A percentile compares a stretch with the other conserved stretches of the same genome.
Conservation (phyloP, 2,329 filamentous ascomycete species). For the Fusarium napiforme region DNA sequence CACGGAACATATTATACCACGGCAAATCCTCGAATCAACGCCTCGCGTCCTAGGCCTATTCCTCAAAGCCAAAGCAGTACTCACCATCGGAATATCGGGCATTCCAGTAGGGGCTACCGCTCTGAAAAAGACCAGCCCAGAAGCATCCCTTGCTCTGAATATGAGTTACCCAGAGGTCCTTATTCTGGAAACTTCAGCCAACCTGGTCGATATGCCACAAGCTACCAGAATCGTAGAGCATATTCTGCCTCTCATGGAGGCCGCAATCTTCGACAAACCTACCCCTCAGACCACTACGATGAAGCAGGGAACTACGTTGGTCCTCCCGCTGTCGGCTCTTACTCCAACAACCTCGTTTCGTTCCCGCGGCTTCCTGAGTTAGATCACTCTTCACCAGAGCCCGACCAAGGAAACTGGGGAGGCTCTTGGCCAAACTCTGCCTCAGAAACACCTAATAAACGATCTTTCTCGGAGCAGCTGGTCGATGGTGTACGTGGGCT, state of each 20-base stretch:
- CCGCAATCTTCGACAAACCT: conserved; percentile 19
- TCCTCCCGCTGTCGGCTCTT: conserved; percentile 4
- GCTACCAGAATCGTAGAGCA: conserved; percentile 18
- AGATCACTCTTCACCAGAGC: conserved; percentile 7
- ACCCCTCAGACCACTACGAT: conserved; percentile 30
- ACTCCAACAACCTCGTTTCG: conserved; percentile 9
- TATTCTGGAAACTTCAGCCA: conserved; percentile 27
- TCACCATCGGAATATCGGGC: background rate
- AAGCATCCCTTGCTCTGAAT: conserved; percentile 4
- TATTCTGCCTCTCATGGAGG: conserved; percentile 16
- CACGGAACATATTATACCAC: conserved; percentile 17
- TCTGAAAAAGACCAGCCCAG: background rate
- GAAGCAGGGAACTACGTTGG: conserved; percentile 26
- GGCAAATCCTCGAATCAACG: background rate
- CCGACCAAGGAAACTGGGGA: background rate
- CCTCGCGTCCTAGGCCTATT: conserved; percentile 1
- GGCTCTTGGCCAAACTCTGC: background rate
- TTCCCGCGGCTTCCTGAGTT: conserved; percentile 30
- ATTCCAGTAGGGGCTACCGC: background rate
- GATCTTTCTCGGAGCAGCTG: conserved; percentile 22
- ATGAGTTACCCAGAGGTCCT: background rate
- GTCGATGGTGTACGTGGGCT: conserved; percentile 24
- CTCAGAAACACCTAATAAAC: background rate
- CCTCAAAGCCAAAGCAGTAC: background rate
- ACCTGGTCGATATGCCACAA: conserved; percentile 12